A percentile compares a stretch with the other conserved stretches of the same genome.
Evolutionary conservation across 164 flowering plant species (phyloP).

Genomic region (grape (Vitis vinifera)): ASM3070453v1 NC_081814.1:7921501-7922000

Average conservation of each 20-base stretch:
- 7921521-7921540: neutral
- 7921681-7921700: slow-evolving; percentile 44
- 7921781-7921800: slow-evolving; percentile 4
- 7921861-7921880: too few species aligned
- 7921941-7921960: too few species aligned
- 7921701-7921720: slow-evolving; percentile 25
- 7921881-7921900: too few species aligned
- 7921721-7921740: slow-evolving; percentile 5
- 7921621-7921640: slow-evolving; percentile 7
- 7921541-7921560: neutral
- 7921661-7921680: neutral
- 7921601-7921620: neutral
- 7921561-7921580: neutral
- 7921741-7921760: neutral
- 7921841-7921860: too few species aligned
- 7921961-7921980: too few species aligned
- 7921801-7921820: slow-evolving; percentile 9
- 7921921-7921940: too few species aligned
- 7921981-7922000: too few species aligned
- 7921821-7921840: neutral
- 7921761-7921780: slow-evolving; percentile 9
- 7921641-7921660: slow-evolving; percentile 9
- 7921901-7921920: too few species aligned
- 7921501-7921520: too few species aligned
- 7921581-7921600: too few species aligned